These are phyloP conservation scores for Cystobasidium pallidum DNA, from an alignment of 1,284 basidiomycete genomes.

Conservation along the genomic window DNA sequence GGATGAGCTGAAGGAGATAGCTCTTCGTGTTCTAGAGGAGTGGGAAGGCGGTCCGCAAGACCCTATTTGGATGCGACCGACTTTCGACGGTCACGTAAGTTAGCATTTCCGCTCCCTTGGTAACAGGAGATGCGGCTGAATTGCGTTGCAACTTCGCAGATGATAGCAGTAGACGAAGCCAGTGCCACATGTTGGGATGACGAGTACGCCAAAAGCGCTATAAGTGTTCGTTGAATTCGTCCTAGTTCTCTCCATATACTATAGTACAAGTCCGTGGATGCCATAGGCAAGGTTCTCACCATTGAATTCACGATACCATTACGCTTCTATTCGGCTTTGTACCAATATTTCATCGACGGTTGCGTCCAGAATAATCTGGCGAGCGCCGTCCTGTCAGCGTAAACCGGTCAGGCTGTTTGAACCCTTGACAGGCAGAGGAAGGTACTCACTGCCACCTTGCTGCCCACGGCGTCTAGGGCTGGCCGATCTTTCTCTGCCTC, in stretches of 20 bases:
- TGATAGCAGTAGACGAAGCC: constrained; percentile 18
- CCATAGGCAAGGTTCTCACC: too few species aligned
- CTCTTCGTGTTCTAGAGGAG: constrained; percentile 29
- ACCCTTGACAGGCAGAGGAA: background rate
- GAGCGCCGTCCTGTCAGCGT: constrained; percentile 9
- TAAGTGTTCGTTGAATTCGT: background rate
- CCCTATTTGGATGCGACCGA: constrained; percentile 41
- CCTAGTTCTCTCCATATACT: background rate
- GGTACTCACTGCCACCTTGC: background rate
- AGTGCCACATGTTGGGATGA: constrained; percentile 32
- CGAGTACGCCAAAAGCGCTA: constrained; percentile 20
- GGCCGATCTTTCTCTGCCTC: constrained; percentile 21
- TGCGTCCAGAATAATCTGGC: constrained; percentile 32
- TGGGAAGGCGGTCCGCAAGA: constrained; percentile 32
- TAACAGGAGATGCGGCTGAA: background rate
- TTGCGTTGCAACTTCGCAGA: background rate
- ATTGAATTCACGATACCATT: too few species aligned
- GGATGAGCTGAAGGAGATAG: constrained; percentile 38
- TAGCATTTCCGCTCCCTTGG: background rate
- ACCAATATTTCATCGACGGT: background rate
- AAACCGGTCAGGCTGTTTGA: background rate
- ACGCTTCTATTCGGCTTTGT: background rate
- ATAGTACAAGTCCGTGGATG: background rate
- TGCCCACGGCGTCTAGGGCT: constrained; percentile 21
- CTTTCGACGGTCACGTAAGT: constrained; percentile 43